phyloP scores from a whole-genome alignment of 257 asterid species.

The Solanum boliviense region DNA sequence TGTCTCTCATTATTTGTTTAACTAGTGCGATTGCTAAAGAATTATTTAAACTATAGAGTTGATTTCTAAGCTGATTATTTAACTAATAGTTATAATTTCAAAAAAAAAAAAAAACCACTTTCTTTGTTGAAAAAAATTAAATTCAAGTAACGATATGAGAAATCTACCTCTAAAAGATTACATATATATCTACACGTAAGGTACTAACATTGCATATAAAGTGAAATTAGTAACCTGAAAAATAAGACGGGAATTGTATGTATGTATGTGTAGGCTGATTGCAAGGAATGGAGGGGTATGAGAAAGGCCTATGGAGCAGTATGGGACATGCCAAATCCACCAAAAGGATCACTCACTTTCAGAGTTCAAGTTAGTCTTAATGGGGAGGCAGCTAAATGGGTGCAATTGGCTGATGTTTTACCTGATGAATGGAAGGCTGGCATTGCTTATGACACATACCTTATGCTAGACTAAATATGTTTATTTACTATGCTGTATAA shows the following conservation, averaged over 20 bases:
- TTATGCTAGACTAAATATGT: slow-evolving; percentile 27
- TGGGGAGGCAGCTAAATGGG: slow-evolving; percentile 29
- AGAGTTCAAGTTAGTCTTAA: slow-evolving; percentile 24
- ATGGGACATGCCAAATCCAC: slow-evolving; percentile 51
- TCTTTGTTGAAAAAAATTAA: neutral
- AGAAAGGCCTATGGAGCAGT: slow-evolving; percentile 52
- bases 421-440: slow-evolving; percentile 68
- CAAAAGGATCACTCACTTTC: slow-evolving; percentile 29
- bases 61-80: neutral
- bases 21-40: neutral
- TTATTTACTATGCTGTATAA: neutral
- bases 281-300: slow-evolving; percentile 72
- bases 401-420: slow-evolving; percentile 24
- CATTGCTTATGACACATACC: slow-evolving; percentile 42
- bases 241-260: neutral
- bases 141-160: neutral
- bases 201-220: neutral
- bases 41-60: neutral
- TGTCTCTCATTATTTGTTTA: neutral
- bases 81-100: neutral
- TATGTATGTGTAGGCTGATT: slow-evolving; percentile 27
- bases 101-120: too few species aligned
- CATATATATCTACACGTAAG: neutral
- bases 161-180: too few species aligned
- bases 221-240: neutral